Evolutionary conservation across 371 early-diverging fungal species (phyloP), one percentile per base, ranked within the genome.

Genomic region (Capillidium heterosporum): DNA sequence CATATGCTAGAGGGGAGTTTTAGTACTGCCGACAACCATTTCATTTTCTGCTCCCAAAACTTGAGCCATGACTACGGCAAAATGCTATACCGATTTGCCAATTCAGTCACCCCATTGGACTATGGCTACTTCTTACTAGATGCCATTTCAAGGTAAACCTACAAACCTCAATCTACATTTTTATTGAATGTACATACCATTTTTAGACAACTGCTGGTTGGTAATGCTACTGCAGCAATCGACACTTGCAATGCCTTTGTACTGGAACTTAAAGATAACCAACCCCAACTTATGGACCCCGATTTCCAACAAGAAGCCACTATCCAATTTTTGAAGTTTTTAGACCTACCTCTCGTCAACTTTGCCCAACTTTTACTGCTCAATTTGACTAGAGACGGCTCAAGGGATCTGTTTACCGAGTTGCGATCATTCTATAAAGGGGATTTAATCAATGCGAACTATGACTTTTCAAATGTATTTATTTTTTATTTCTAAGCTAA

Each of bases 301-400:
- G 35, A 35, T 35, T 35, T 35, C 13, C 35, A 35, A 35, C 4
- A 35, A 7, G 13, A 35, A 4, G 35, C 4, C 13, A 35, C 35
- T 35, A 13, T 35, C 4, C 13, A 4, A 13, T 35, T 35, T 13
- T 35, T 13, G 4, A 35, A 35, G 13, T 35, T 35, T 35, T 13
- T 35, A 35, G 35, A 53, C 10, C 10, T 53, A 29, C 53, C 53
- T 15, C 35, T 53, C n/a, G 35, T 53, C 29, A 53, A 53, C 23
- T 53, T 53, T 31, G 35, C 29, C 31, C 53, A 53, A 40, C 39
- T 53, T 35, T 24, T 53, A 17, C 13, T 31, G 11, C 15, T 39
- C 8, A 21, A 27, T 19, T 13, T 53, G 11, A 31, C 53, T 28
- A 53, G 29, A 39, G 53, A 11, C 35, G 35, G 35, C n/a, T 31